Evolutionary conservation across 2,329 filamentous ascomycete species (phyloP).

Genomic region (Hypoxylon sp.): DNA sequence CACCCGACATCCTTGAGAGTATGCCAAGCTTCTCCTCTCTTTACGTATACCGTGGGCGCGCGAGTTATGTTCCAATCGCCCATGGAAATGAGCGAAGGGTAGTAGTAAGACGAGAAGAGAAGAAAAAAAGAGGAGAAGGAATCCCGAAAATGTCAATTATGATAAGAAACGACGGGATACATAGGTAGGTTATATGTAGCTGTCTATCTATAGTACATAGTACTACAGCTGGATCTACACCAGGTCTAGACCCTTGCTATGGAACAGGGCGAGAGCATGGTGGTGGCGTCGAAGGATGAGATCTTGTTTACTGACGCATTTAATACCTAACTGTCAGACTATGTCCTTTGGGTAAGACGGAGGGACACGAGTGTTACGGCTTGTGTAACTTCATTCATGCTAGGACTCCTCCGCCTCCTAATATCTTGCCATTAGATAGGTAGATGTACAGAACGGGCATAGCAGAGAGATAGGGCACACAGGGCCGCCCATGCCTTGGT

Average conservation of each 20-base stretch:
- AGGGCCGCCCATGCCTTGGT: neutral
- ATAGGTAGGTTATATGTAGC: too few species aligned
- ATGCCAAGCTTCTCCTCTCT: too few species aligned
- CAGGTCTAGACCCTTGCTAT: conserved; percentile 17
- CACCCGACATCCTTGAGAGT: conserved; percentile 39
- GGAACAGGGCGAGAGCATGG: conserved; percentile 1
- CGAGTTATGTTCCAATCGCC: too few species aligned
- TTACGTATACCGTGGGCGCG: too few species aligned
- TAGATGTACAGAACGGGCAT: neutral
- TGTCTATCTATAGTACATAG: conserved; percentile 1
- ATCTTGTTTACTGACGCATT: neutral
- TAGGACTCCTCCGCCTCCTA: neutral
- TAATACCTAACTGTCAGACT: too few species aligned
- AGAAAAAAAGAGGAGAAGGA: neutral
- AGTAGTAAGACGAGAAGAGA: neutral
- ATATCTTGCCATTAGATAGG: conserved; percentile 1
- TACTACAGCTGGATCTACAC: neutral
- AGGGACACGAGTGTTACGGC: neutral
- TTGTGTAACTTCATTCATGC: conserved; percentile 1
- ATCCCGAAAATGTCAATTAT: neutral
- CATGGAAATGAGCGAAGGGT: too few species aligned
- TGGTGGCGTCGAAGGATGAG: conserved; percentile 4
- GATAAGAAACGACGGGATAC: conserved; percentile 2
- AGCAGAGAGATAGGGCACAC: neutral
- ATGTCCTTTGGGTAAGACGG: neutral